Conservation (phyloP, 2,329 filamentous ascomycete species). For the Pleomassaria siparia region DNA sequence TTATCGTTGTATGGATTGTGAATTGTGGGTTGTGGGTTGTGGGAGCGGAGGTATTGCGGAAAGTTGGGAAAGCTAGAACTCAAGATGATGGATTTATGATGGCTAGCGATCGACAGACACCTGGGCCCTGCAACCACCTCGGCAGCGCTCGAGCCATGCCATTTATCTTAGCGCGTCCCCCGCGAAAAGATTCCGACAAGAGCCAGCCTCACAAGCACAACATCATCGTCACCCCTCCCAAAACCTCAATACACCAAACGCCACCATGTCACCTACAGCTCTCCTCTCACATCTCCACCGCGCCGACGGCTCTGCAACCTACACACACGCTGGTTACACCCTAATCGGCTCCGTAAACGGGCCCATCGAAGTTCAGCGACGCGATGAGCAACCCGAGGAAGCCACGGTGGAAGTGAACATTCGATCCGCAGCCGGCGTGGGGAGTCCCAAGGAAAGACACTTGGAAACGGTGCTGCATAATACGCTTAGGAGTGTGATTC, state of each 20-base stretch:
- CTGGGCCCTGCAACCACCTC: conserved; percentile 17
- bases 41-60: no score
- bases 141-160: conserved; percentile 24
- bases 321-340: conserved; percentile 73
- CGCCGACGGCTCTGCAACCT: conserved; percentile 78
- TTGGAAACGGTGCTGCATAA: conserved; percentile 75
- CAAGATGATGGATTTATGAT: no score
- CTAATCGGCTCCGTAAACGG: conserved; percentile 88
- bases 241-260: background rate
- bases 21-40: background rate
- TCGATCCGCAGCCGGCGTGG: conserved; percentile 80
- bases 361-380: conserved; percentile 83
- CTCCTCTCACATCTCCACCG: conserved; percentile 58
- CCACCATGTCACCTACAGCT: conserved; percentile 30
- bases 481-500: conserved; percentile 72
- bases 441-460: conserved; percentile 70
- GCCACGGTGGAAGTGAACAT: conserved; percentile 88
- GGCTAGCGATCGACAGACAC: background rate
- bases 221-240: no score
- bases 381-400: conserved; percentile 90
- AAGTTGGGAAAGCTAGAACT: no score
- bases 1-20: background rate
- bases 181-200: no score
- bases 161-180: no score
- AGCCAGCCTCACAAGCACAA: no score